Conservation (phyloP, 352 stramenopile genomes). For the Hyaloperonospora brassicae region DNA sequence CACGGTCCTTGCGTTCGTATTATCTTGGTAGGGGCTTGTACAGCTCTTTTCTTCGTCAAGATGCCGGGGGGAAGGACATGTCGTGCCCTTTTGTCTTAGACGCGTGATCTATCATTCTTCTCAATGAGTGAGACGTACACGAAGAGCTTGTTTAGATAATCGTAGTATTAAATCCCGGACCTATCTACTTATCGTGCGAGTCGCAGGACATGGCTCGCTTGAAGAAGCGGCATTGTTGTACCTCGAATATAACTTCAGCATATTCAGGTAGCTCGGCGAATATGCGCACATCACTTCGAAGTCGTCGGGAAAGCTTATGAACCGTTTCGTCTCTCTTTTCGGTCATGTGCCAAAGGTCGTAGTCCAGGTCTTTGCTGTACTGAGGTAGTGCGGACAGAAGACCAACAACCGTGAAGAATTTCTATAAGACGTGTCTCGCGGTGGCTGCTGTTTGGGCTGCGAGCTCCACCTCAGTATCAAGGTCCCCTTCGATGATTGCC, state of each 20-base stretch:
- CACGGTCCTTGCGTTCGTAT: no score
- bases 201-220: conserved; percentile 3
- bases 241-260: background rate
- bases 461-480: no score
- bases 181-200: conserved; percentile 5
- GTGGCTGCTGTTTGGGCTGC: no score
- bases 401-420: conserved; percentile 4
- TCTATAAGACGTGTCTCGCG: background rate
- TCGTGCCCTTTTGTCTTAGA: background rate
- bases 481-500: no score
- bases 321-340: background rate
- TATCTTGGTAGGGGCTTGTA: no score
- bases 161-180: no score
- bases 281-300: conserved; percentile 4
- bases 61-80: background rate
- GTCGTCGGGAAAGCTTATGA: conserved; percentile 2
- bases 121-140: no score
- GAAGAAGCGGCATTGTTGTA: conserved; percentile 9
- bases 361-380: conserved; percentile 7
- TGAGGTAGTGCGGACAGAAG: conserved; percentile 1
- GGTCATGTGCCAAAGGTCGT: conserved; percentile 6
- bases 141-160: no score
- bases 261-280: conserved; percentile 6
- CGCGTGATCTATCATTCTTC: no score
- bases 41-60: no score